Base-by-base conservation (phyloP, 257 asterid genomes). In the Orobanche coerulescens region DNA sequence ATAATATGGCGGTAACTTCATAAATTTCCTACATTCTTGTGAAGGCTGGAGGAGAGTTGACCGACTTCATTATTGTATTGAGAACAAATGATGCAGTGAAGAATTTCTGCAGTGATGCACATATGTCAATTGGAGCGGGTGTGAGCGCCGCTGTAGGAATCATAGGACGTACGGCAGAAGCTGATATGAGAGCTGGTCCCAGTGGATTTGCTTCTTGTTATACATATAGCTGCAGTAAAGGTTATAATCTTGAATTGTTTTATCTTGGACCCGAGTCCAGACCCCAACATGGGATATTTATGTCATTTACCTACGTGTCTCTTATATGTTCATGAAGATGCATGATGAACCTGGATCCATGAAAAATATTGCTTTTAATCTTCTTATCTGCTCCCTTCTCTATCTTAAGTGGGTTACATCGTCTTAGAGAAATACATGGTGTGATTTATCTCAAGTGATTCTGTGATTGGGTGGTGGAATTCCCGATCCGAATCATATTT, bases 41-140 rank as follows among this genome's bases (percentile, higher is more conserved):
- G 58, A 82, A 93, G 99, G 99, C 92, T 43, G 99, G 99, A 62
- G 99, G 99, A 71, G 99, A 89, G 79, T 76, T 93, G 72, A 86
- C 86, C 15, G 99, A 93, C 75, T 89, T 83, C 74, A 81, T 93
- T 9, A 76, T 93, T 39, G 95, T 89, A 40, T 69, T 93, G 76
- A 83, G 97, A 73, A 83, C 84, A 61, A 75, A 71, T 34, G 92
- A 85, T 43, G 99, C 97, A 20, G 87, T 93, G 61, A 82, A 76
- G 73, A 86, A 87, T 33, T 93, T 89, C 76, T 70, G 88, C 68
- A 65, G 84, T 70, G 86, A 84, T 73, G 69, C 88, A 1, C 96
- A 93, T 72, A 66, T 87, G 60, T 86, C 97, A 9, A 22, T 93
- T 60, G 99, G 99, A 78, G 99, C 99, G 37, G 96, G 97, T 67